Evolutionary conservation across 2,329 filamentous ascomycete species (phyloP).

Genomic region (Epichloe gansuensis): DNA sequence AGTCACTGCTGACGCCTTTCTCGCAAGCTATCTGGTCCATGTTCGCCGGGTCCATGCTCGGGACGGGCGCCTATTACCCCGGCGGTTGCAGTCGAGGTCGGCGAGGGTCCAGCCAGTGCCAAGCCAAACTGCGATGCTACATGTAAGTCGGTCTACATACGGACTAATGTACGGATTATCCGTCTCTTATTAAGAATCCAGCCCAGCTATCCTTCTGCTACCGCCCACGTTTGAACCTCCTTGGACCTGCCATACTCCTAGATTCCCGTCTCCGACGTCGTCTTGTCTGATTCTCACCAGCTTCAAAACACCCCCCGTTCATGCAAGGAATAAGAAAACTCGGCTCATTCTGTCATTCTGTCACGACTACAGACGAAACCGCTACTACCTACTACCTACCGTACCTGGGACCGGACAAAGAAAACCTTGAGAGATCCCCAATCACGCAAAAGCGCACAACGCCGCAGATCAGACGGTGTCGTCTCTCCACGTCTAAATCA

Average conservation of each 20-base stretch:
- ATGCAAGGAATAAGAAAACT: background rate
- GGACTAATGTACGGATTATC: too few relatives aligned
- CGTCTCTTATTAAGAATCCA: background rate
- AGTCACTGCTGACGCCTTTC: background rate
- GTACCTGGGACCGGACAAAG: background rate
- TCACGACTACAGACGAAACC: slow-evolving; percentile 1
- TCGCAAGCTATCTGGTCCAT: background rate
- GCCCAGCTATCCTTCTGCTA: background rate
- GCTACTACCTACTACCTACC: background rate
- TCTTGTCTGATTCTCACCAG: slow-evolving; percentile 1
- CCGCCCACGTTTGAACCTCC: background rate
- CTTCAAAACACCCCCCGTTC: background rate
- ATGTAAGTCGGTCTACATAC: background rate
- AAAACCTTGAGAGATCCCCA: too few relatives aligned
- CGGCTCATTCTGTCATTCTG: background rate
- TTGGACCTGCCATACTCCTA: background rate
- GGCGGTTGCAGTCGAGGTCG: background rate
- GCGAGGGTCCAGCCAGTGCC: background rate
- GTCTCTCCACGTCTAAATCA: background rate
- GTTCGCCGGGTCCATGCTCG: background rate
- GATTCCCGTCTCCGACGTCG: slow-evolving; percentile 4
- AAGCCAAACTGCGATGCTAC: background rate
- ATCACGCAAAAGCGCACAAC: background rate
- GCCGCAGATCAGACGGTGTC: slow-evolving; percentile 1
- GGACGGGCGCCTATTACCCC: slow-evolving; percentile 2